These are phyloP conservation scores for Calonectria hongkongensis DNA, from an alignment of 2,329 filamentous ascomycete species.

Conservation along the genomic window DNA sequence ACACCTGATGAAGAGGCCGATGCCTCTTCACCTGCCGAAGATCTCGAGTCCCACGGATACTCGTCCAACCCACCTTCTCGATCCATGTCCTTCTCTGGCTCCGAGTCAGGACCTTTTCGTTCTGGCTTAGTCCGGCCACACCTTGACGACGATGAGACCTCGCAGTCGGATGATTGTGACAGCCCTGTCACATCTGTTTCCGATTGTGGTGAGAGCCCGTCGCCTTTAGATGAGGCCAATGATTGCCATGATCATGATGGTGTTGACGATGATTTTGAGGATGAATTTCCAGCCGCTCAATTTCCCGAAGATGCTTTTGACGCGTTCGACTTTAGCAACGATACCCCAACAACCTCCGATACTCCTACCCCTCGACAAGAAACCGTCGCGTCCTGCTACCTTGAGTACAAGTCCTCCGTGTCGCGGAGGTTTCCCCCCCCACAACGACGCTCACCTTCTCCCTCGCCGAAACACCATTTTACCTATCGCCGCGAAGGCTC, in stretches of 20 bases:
- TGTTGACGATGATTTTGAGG: constrained; percentile 59
- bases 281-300: constrained; percentile 63
- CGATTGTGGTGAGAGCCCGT: constrained; percentile 65
- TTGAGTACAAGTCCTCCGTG: constrained; percentile 60
- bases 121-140: constrained; percentile 56
- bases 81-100: constrained; percentile 72
- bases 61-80: constrained; percentile 66
- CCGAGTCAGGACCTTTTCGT: constrained; percentile 65
- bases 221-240: constrained; percentile 57
- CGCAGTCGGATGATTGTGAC: constrained; percentile 67
- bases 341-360: constrained; percentile 64
- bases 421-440: constrained; percentile 59
- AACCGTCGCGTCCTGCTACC: constrained; percentile 58
- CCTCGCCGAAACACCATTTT: constrained; percentile 60
- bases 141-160: constrained; percentile 64
- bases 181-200: constrained; percentile 67
- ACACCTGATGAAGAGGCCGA: constrained; percentile 65
- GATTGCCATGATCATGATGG: constrained; percentile 57
- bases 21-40: constrained; percentile 59
- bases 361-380: constrained; percentile 67
- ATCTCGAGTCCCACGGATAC: constrained; percentile 57
- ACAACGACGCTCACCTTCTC: constrained; percentile 58
- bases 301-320: constrained; percentile 63
- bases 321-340: constrained; percentile 57
- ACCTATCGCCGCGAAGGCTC: constrained; percentile 54